Conservation (phyloP, 768 basidiomycete genomes). For the Kwoniella botswanensis region DNA sequence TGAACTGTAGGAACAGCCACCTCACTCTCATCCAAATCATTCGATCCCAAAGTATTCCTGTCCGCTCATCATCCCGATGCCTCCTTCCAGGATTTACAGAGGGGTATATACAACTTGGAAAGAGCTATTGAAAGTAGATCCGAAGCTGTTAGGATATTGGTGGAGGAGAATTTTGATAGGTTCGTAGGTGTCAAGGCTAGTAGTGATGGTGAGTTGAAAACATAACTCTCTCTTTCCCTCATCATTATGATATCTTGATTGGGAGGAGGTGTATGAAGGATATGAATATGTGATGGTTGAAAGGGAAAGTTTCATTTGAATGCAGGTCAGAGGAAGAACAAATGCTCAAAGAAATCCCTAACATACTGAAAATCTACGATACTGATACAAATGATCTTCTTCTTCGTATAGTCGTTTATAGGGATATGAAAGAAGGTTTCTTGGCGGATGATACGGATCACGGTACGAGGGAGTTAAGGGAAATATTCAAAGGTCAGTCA, state of each 20-base stretch:
- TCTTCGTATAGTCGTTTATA: slow-evolving; percentile 70
- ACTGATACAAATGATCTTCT: background rate
- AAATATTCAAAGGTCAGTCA: slow-evolving; percentile 79
- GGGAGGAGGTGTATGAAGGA: background rate
- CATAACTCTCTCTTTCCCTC: background rate
- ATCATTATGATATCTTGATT: background rate
- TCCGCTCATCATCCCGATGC: slow-evolving; percentile 92
- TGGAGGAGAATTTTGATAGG: slow-evolving; percentile 96
- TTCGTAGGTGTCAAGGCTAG: slow-evolving; percentile 97
- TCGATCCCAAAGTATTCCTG: slow-evolving; percentile 92
- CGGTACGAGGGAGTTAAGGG: slow-evolving; percentile 77
- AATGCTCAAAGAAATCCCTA: background rate
- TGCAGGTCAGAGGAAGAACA: background rate
- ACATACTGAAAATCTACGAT: too few relatives aligned
- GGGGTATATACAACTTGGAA: slow-evolving; percentile 74
- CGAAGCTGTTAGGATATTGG: slow-evolving; percentile 89
- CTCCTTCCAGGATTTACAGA: slow-evolving; percentile 85
- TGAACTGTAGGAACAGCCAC: slow-evolving; percentile 72
- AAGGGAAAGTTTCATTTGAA: too few relatives aligned
- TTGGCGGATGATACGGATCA: slow-evolving; percentile 77
- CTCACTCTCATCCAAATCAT: slow-evolving; percentile 86
- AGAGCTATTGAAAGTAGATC: slow-evolving; percentile 85
- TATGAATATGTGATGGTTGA: too few relatives aligned
- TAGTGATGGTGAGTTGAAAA: slow-evolving; percentile 73
- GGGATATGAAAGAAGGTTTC: slow-evolving; percentile 90